A percentile compares a stretch with the other conserved stretches of the same genome.
Evolutionary conservation across 305 asterid species (phyloP).

Genomic region (Rubia peregrina): DNA sequence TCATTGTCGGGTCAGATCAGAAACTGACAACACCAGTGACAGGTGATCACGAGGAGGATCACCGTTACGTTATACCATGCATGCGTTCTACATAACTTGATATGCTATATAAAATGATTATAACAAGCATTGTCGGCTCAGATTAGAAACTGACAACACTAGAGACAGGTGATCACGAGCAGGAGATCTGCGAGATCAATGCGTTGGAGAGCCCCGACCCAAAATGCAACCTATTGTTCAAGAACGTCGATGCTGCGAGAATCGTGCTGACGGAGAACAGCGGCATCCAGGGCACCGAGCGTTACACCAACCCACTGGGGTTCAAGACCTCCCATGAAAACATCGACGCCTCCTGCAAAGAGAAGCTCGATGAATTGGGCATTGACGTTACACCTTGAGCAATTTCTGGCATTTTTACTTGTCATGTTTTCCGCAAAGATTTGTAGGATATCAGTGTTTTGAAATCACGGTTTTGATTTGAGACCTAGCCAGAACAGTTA

Average conservation of each 20-base stretch:
- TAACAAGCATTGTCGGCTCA: not conserved
- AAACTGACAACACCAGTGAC: not conserved
- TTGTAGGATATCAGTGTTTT: not conserved
- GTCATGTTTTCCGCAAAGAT: not conserved
- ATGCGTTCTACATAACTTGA: too few relatives aligned
- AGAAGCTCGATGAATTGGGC: constrained; percentile 31
- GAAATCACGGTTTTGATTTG: not conserved
- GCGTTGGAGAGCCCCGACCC: constrained; percentile 26
- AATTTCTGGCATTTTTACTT: not conserved
- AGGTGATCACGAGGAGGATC: constrained; percentile 46
- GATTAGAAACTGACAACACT: not conserved
- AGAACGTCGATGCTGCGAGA: constrained; percentile 18
- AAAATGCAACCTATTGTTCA: constrained; percentile 32
- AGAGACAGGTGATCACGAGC: constrained; percentile 39
- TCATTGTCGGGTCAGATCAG: not conserved
- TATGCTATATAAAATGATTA: too few relatives aligned
- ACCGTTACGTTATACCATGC: too few relatives aligned
- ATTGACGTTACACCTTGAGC: constrained; percentile 3
- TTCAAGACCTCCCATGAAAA: constrained; percentile 31
- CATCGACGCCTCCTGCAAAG: constrained; percentile 22
- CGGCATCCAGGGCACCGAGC: constrained; percentile 30
- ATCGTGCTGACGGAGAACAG: constrained; percentile 34
- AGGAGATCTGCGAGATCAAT: constrained; percentile 40
- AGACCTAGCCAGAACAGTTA: not conserved
- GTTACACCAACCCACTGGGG: constrained; percentile 48